Evolutionary conservation across 2,329 filamentous ascomycete species (phyloP), one percentile per base, ranked within the genome.

Genomic region (Didymosphaeria variabile): DNA sequence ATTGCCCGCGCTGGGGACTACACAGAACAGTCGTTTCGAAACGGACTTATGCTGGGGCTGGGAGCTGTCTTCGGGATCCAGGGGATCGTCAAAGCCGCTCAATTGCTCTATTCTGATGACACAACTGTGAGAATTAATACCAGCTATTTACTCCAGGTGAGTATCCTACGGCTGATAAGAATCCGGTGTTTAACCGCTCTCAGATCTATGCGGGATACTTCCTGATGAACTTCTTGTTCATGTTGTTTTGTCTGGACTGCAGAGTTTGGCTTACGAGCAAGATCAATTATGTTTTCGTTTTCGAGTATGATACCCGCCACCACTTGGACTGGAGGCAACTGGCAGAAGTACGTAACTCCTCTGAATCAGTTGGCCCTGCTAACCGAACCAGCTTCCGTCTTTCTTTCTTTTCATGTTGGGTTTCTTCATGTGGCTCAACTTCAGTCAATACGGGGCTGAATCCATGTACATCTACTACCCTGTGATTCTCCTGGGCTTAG

Each of bases 201-300:
- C 38, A 97, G 86, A 88, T 99, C 17, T 99, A 99, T 75, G 95
- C 85, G 12, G 95, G 95, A 1, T 97, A 96, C 77, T 96, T 97
- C 70, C 83, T 98, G 31, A 89, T 92, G 78, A 84, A 96, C 5
- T 85, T 93, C 47, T 83, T 98, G 21, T 90, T 96, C 72, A 81
- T 90, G 10, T 81, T 96, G n/a, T 98, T 98, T 73, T 93, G 91
- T 72, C 72, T 97, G 38, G 90, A 93, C 72, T 97, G 94, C 76
- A 88, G 89, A 58, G 80, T 97, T 17, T 99, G 94, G 93, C 88
- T 88, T 6, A 83, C 82, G 55, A 89, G 90, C 75, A 96, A 94
- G 79, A 92, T 99, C 79, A 99, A 99, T 76, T 98, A 98, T 76
- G 87, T 90, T 57, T 97, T 97, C 77, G 93, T 98, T 68, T 99